Evolutionary conservation across 495 filamentous ascomycete species (phyloP), one percentile per base, ranked within the genome.

Genomic region (Xylaria flabelliformis): DNA sequence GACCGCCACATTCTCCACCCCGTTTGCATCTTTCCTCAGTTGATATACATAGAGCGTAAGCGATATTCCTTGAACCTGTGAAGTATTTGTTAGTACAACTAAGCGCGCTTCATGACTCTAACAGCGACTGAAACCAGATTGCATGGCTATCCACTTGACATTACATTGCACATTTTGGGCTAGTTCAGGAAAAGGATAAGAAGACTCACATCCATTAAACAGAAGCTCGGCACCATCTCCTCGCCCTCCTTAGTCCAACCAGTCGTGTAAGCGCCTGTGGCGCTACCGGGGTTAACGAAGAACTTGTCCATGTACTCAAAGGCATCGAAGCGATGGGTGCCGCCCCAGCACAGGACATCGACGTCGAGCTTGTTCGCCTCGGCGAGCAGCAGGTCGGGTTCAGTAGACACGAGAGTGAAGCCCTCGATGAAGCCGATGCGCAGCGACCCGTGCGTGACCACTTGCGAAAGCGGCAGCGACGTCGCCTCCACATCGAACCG

Each of bases 241-340:
- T 97, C 95, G 24, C 88, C 64, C 82, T 86, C 87, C 84, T 89
- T 70, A 41, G 79, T 78, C 79, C 81, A 83, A 41, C 81, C 81
- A 0, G 90, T 91, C 55, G 89, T 91, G 78, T 94, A 88, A 0
- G 94, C 94, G 13, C 94, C 94, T 10, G 93, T 97, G 26, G 93
- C 95, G 81, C 92, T 97, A n/a, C 96, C 96, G 2, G 96, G 96
- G 79, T 98, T 99, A 55, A 99, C 91, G 82, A 99, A 99, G 85
- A 99, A 99, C 81, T 97, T 94, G 65, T 96, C 97, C 85, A 98
- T 97, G 83, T 98, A 91, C 85, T 99, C 97, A 78, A 97, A 99
- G 39, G 97, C 97, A 84, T 99, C 96, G 80, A 99, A 99, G 15
- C 90, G 87, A 83, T 98, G 95, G 17, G 95, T 97, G n/a, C 96